Conservation (phyloP, 106 monocot species). For the Dendrobium catenatum region DNA sequence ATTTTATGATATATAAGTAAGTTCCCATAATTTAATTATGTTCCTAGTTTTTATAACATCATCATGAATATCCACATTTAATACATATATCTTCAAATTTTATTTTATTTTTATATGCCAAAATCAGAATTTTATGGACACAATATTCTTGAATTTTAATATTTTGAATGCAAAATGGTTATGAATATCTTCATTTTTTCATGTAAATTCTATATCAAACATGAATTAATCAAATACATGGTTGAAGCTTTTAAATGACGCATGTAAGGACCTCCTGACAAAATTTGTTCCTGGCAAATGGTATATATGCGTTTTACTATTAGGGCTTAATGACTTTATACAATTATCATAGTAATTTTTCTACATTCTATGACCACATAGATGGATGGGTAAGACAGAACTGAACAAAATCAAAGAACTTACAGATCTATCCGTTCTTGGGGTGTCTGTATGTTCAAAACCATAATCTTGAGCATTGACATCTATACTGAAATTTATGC, state of each 20-base stretch:
- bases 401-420: background rate
- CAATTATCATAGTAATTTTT: background rate
- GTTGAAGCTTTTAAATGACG: too few relatives aligned
- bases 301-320: background rate
- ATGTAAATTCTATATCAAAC: too few relatives aligned
- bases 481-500: conserved; percentile 56
- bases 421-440: conserved; percentile 99
- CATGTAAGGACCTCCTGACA: background rate
- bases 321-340: background rate
- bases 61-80: too few relatives aligned
- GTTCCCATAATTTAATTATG: too few relatives aligned
- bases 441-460: conserved; percentile 82
- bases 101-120: background rate
- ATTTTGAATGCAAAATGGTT: too few relatives aligned
- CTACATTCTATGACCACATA: background rate
- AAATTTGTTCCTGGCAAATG: background rate
- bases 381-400: background rate
- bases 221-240: too few relatives aligned
- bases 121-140: background rate
- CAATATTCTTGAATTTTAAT: background rate
- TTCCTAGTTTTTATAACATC: too few relatives aligned
- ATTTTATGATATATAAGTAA: too few relatives aligned
- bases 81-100: background rate
- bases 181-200: too few relatives aligned
- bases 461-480: conserved; percentile 75